Evolutionary conservation across 75 land plant species (phyloP).

Genomic region (Ceratopteris richardii): DNA sequence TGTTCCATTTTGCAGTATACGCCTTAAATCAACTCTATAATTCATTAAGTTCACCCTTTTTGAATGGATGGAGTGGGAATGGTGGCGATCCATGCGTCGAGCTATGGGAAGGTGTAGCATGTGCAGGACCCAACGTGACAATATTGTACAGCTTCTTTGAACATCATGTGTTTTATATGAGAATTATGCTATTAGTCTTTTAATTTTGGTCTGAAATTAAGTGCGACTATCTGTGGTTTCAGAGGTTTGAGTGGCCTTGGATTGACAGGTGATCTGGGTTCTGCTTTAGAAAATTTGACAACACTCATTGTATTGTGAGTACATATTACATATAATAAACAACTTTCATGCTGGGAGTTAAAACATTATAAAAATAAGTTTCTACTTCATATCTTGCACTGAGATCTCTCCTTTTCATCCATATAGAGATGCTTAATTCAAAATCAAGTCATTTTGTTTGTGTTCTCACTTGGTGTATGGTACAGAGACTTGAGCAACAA

Average conservation of each 20-base stretch:
- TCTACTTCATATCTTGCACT: neutral
- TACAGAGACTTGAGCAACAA: slow-evolving; percentile 90
- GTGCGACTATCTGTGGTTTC: too few relatives aligned
- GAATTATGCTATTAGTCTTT: too few relatives aligned
- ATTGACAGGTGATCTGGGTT: neutral
- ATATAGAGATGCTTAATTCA: neutral
- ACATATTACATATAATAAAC: neutral
- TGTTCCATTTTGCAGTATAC: slow-evolving; percentile 55
- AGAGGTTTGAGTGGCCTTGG: neutral
- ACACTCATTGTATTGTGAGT: slow-evolving; percentile 5
- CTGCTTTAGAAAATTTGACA: slow-evolving; percentile 6
- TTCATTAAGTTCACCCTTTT: slow-evolving; percentile 40
- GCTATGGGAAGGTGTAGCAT: slow-evolving; percentile 55
- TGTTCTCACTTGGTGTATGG: slow-evolving; percentile 20
- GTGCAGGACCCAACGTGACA: slow-evolving; percentile 45
- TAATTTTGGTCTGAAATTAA: slow-evolving; percentile 3
- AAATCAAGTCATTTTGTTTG: neutral
- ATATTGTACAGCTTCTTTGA: slow-evolving; percentile 24
- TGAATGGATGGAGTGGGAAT: slow-evolving; percentile 45
- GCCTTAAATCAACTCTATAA: slow-evolving; percentile 42
- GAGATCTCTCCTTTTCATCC: neutral
- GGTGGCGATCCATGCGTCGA: slow-evolving; percentile 76
- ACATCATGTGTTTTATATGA: too few relatives aligned
- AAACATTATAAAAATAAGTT: neutral
- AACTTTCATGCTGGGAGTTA: neutral